Evolutionary conservation across 768 basidiomycete genomes (phyloP), one percentile per base, ranked within the genome.

Genomic region (Galerina sulciceps): DNA sequence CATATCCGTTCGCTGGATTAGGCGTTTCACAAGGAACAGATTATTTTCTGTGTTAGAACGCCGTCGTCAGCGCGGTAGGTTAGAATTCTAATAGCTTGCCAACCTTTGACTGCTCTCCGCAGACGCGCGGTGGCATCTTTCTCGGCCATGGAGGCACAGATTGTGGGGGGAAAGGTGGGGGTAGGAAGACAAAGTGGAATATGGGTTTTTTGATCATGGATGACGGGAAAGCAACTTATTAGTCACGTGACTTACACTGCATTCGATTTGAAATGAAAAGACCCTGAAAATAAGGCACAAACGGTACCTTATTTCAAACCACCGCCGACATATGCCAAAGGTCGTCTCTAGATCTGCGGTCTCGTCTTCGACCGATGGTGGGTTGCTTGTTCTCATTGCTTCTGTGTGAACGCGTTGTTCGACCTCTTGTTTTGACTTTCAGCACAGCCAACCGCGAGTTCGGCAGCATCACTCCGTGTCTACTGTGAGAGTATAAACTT

Each of bases 341-440:
- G 91, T 97, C 61, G 85, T 95, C 68, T 94, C 93, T 3, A 85
- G 93, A 63, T 94, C 91, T 41, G 89, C 91, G 4, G 85, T 94
- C 59, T 94, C 94, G 9, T 92, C 93, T 2, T 95, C 93, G 4
- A 87, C 92, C 36, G 90, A 93, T 70, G 91, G 92, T 92, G 51
- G 60, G 83, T n/a, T 74, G 14, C 36, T 57, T 22, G 36, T 17
- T 26, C n/a, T n/a, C n/a, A n/a, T n/a, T 26, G 6, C 34, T 43
- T 15, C 40, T 37, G 10, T 51, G 18, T 31, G 26, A 31, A 31
- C 49, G 20, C 42, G 10, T 31, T 50, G 15, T 43, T n/a, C 36
- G n/a, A 50, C 45, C 38, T 47, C 13, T 34, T 43, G 22, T 61
- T 38, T 4, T 59, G 51, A 42, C 56, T 65, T 67, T 36, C 70